Percentiles rank a stretch among this genome's conserved stretches.
phyloP scores from a whole-genome alignment of 352 stramenopile species.

The Globisporangium nagaii region DNA sequence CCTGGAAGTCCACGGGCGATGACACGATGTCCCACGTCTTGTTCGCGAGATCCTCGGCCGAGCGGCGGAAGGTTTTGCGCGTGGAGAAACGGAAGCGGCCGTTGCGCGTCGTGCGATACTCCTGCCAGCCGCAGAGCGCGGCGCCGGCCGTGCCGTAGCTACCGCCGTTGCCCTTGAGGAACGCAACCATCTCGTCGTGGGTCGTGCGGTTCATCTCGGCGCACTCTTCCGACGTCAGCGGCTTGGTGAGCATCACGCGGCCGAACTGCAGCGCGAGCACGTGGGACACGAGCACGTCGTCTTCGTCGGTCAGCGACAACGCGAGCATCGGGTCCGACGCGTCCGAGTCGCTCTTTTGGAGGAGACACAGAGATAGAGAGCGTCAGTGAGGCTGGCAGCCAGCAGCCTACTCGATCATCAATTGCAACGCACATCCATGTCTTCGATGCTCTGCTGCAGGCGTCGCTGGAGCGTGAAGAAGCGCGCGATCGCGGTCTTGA shows the following conservation, averaged over 20 bases:
- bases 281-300: not conserved
- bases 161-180: conserved; percentile 29
- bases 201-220: conserved; percentile 30
- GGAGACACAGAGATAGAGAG: not conserved
- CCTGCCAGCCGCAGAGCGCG: conserved; percentile 8
- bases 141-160: conserved; percentile 3
- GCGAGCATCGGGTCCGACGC: not conserved
- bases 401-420: not conserved
- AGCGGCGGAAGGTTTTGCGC: conserved; percentile 19
- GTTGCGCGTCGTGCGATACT: conserved; percentile 6
- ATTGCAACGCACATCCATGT: not conserved
- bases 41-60: conserved; percentile 16
- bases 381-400: not conserved
- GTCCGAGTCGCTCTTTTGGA: conserved; percentile 4
- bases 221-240: conserved; percentile 40
- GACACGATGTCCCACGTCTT: conserved; percentile 28
- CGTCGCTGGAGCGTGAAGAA: conserved; percentile 40
- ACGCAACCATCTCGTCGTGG: conserved; percentile 38
- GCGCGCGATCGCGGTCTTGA: conserved; percentile 29
- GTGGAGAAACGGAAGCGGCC: conserved; percentile 10
- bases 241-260: conserved; percentile 26
- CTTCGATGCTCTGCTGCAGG: conserved; percentile 18
- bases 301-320: not conserved
- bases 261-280: conserved; percentile 37
- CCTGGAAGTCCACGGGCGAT: conserved; percentile 13